Percentiles rank a stretch among this genome's conserved stretches.
Conservation (phyloP, 805 yeast genomes). For the Jamesozyma lodderae region DNA sequence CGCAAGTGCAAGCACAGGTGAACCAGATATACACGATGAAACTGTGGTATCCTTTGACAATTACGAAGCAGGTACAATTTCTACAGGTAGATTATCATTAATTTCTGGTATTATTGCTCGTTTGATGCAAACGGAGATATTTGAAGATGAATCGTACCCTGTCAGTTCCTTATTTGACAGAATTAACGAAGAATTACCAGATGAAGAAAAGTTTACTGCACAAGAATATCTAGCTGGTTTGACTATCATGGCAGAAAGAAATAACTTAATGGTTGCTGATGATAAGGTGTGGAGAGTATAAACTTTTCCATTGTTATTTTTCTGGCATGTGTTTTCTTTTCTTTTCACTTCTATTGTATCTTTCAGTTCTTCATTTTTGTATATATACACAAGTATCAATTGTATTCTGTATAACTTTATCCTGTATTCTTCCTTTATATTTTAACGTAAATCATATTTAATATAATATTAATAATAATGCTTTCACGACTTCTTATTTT, state of each 20-base stretch:
- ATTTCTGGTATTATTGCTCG: slow-evolving; percentile 41
- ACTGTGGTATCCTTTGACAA: slow-evolving; percentile 8
- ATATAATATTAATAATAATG: too few relatives aligned
- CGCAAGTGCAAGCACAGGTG: slow-evolving; percentile 6
- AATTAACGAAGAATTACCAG: slow-evolving; percentile 38
- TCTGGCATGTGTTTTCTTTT: too few relatives aligned
- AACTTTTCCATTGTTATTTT: too few relatives aligned
- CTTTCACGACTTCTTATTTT: too few relatives aligned
- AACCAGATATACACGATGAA: slow-evolving; percentile 16
- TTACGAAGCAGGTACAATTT: slow-evolving; percentile 32
- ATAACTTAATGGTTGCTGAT: slow-evolving; percentile 41
- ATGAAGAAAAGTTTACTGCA: slow-evolving; percentile 39
- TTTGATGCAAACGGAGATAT: slow-evolving; percentile 37
- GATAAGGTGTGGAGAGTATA: slow-evolving; percentile 40
- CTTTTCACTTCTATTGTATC: background rate
- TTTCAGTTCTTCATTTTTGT: background rate
- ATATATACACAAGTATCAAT: too few relatives aligned
- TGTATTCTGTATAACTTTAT: too few relatives aligned
- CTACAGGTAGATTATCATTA: slow-evolving; percentile 40
- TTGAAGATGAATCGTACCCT: slow-evolving; percentile 38
- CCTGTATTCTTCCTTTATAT: too few relatives aligned
- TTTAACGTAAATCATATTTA: too few relatives aligned
- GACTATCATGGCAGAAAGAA: slow-evolving; percentile 35
- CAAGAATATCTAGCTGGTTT: slow-evolving; percentile 40
- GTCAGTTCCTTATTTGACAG: slow-evolving; percentile 31